These are phyloP conservation scores for Lunularia cruciata DNA, from an alignment of 225 moss, liverwort and hornwort species.

Conservation along the genomic window DNA sequence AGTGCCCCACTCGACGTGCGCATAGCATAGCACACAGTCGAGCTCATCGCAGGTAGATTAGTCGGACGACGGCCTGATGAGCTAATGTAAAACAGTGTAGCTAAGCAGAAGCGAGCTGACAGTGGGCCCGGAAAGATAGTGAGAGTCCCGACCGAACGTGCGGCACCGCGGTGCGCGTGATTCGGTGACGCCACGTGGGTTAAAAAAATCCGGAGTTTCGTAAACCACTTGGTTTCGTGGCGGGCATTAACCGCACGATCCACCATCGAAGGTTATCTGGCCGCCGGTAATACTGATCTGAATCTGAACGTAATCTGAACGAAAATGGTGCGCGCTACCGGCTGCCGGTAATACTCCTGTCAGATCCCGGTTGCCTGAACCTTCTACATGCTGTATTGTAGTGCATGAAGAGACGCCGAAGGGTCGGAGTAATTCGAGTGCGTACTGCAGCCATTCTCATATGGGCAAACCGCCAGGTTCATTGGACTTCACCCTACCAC, in stretches of 20 bases:
- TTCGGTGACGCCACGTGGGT: background rate
- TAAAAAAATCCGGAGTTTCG: background rate
- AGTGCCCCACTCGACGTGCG: background rate
- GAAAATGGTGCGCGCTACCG: constrained; percentile 6
- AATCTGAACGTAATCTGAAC: no score
- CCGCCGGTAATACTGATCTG: background rate
- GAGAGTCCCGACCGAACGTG: constrained; percentile 7
- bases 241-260: background rate
- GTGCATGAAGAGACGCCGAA: no score
- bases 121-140: background rate
- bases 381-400: no score
- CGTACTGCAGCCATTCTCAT: no score
- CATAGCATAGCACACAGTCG: background rate
- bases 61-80: background rate
- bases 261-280: constrained; percentile 1
- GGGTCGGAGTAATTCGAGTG: no score
- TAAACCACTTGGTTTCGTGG: background rate
- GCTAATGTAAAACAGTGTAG: no score
- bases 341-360: background rate
- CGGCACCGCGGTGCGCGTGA: constrained; percentile 3
- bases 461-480: no score
- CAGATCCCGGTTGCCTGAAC: no score
- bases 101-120: background rate
- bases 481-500: no score
- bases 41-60: background rate